These are phyloP conservation scores for Paxillus rubicundulus DNA, from an alignment of 768 basidiomycete species.

Conservation along the genomic window DNA sequence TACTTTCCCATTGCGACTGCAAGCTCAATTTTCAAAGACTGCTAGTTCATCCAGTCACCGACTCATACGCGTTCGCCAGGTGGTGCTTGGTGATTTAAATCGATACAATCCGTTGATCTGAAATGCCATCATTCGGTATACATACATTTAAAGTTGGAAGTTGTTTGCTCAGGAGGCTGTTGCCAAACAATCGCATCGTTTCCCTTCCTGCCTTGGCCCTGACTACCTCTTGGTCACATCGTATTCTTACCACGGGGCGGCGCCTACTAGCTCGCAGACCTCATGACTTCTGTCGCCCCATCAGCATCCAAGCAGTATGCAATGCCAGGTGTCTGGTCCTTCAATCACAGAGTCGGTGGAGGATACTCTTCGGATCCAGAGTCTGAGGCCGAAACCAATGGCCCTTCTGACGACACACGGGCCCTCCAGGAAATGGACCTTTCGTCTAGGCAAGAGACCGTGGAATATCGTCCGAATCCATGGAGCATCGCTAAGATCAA, in stretches of 20 bases:
- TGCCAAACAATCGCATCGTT: constrained; percentile 8
- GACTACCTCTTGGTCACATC: neutral
- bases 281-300: neutral
- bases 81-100: too few relatives aligned
- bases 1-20: too few relatives aligned
- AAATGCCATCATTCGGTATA: too few relatives aligned
- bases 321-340: constrained; percentile 25
- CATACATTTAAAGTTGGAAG: too few relatives aligned
- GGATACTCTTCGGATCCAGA: constrained; percentile 12
- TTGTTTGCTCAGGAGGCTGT: constrained; percentile 1
- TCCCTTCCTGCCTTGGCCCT: neutral
- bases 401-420: constrained; percentile 22
- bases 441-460: constrained; percentile 56
- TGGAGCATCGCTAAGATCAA: constrained; percentile 82
- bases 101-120: too few relatives aligned
- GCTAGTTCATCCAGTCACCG: too few relatives aligned
- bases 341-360: constrained; percentile 18
- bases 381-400: constrained; percentile 17
- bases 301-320: neutral
- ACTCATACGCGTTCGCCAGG: too few relatives aligned
- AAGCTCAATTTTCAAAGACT: too few relatives aligned
- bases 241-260: neutral
- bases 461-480: constrained; percentile 70
- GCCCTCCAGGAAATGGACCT: constrained; percentile 56
- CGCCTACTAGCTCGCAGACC: neutral